phyloP scores from a whole-genome alignment of 306 rosid genomes.

The apple (Malus domestica) region ASM211411v1 NC_041789.1:24429501-24430000 shows the following conservation, averaged over 20 bases:
- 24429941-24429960: neutral
- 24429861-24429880: neutral
- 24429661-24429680: slow-evolving; percentile 1
- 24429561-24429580: neutral
- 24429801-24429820: neutral
- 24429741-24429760: neutral
- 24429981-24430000: no score
- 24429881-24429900: no score
- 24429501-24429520: slow-evolving; percentile 22
- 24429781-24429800: no score
- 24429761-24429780: no score
- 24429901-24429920: neutral
- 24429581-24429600: slow-evolving; percentile 5
- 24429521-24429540: slow-evolving; percentile 18
- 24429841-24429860: neutral
- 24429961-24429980: neutral
- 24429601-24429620: neutral
- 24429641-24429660: neutral
- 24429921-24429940: neutral
- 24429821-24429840: no score
- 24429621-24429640: neutral
- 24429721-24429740: neutral
- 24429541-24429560: slow-evolving; percentile 11
- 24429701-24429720: neutral
- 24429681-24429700: neutral